A percentile compares a stretch with the other conserved stretches of the same genome.
Conservation (phyloP, 805 yeast genomes). For the Blastobotrys muscicola region DNA sequence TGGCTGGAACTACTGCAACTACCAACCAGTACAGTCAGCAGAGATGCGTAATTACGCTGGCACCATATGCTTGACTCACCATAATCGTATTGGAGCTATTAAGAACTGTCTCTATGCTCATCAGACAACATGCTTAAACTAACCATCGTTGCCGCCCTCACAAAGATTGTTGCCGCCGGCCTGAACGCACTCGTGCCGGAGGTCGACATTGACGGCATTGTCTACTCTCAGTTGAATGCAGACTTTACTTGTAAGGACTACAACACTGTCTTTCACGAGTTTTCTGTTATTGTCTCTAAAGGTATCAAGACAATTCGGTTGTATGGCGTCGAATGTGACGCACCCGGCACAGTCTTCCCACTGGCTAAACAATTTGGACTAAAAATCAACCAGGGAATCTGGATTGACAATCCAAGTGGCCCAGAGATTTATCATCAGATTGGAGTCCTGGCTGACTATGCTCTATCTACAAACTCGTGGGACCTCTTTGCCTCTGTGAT, state of each 20-base stretch:
- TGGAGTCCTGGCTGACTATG: constrained; percentile 40
- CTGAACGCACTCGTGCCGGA: too few species aligned
- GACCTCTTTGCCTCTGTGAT: constrained; percentile 66
- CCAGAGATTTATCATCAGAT: constrained; percentile 60
- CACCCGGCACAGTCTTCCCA: constrained; percentile 56
- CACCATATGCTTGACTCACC: too few species aligned
- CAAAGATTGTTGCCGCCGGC: too few species aligned
- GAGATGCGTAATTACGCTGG: too few species aligned
- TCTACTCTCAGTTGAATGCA: constrained; percentile 53
- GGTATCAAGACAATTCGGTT: constrained; percentile 60
- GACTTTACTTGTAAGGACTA: constrained; percentile 59
- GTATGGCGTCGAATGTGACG: constrained; percentile 82
- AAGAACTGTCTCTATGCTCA: too few species aligned
- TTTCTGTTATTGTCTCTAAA: constrained; percentile 45
- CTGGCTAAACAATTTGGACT: constrained; percentile 50
- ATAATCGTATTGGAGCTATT: too few species aligned
- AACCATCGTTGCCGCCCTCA: too few species aligned
- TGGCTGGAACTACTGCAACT: too few species aligned
- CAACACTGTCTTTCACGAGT: constrained; percentile 46
- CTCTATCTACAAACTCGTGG: constrained; percentile 49
- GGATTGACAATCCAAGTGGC: constrained; percentile 59
- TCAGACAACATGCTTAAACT: too few species aligned
- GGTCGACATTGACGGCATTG: constrained; percentile 18
- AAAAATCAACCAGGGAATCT: constrained; percentile 76
- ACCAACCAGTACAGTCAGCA: too few species aligned